A percentile compares a stretch with the other conserved stretches of the same genome.
Conservation (phyloP, 352 stramenopile genomes). For the Phytophthora rubi region DNA sequence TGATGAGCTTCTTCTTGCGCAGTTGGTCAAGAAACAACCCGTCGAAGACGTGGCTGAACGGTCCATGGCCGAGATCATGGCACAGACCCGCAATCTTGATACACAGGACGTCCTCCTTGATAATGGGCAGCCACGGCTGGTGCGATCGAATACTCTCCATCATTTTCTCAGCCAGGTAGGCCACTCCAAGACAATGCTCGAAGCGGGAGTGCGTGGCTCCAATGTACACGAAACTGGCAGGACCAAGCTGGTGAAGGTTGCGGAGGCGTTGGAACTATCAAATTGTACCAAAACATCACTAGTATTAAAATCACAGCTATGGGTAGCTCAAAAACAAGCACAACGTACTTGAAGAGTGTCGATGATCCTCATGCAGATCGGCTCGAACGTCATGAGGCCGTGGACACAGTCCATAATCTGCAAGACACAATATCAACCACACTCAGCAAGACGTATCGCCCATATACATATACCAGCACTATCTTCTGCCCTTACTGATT, state of each 20-base stretch:
- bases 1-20: constrained; percentile 40
- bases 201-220: constrained; percentile 81
- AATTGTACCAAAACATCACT: background rate
- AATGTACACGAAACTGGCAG: constrained; percentile 90
- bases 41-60: constrained; percentile 86
- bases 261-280: constrained; percentile 93
- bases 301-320: background rate
- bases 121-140: constrained; percentile 92
- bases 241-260: constrained; percentile 95
- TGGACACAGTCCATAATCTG: background rate
- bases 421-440: background rate
- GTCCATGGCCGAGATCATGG: constrained; percentile 79
- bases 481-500: background rate
- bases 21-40: constrained; percentile 75
- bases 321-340: background rate
- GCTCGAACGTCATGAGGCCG: background rate
- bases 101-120: constrained; percentile 65
- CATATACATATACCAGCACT: background rate
- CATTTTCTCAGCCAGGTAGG: constrained; percentile 92
- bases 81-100: constrained; percentile 85
- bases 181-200: constrained; percentile 94
- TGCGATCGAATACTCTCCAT: constrained; percentile 72
- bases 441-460: background rate
- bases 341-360: background rate
- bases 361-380: background rate